Evolutionary conservation across 495 filamentous ascomycete genomes (phyloP).

Genomic region (Glarea lozoyensis): DNA sequence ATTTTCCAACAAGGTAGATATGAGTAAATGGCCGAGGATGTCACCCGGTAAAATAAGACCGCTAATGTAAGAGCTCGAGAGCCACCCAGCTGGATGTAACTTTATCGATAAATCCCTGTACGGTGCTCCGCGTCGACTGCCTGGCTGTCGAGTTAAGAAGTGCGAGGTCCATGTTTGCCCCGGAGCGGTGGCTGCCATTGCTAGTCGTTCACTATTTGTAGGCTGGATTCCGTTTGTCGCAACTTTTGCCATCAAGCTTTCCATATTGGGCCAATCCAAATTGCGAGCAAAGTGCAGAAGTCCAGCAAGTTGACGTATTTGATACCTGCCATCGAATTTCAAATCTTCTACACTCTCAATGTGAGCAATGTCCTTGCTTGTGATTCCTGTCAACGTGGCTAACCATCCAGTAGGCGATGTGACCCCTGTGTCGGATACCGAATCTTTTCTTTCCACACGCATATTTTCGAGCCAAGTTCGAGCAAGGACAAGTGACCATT

Average conservation of each 20-base stretch:
- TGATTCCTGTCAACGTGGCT: slow-evolving; percentile 40
- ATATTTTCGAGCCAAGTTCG: slow-evolving; percentile 73
- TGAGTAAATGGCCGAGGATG: slow-evolving; percentile 62
- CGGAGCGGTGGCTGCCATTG: slow-evolving; percentile 14
- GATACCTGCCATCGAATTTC: slow-evolving; percentile 32
- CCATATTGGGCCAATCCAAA: slow-evolving; percentile 42
- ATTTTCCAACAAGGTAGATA: slow-evolving; percentile 71
- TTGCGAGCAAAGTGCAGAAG: slow-evolving; percentile 48
- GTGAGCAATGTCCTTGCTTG: slow-evolving; percentile 3
- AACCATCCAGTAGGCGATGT: slow-evolving; percentile 38
- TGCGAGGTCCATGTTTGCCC: slow-evolving; percentile 20
- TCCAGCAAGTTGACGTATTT: slow-evolving; percentile 42
- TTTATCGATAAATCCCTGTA: slow-evolving; percentile 33
- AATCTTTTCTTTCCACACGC: slow-evolving; percentile 30
- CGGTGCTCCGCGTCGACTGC: slow-evolving; percentile 12
- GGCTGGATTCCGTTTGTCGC: slow-evolving; percentile 11
- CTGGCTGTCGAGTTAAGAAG: slow-evolving; percentile 17
- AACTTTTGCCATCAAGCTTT: slow-evolving; percentile 9
- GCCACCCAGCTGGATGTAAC: slow-evolving; percentile 58
- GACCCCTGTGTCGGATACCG: slow-evolving; percentile 14
- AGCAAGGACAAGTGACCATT: slow-evolving; percentile 73
- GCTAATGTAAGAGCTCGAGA: slow-evolving; percentile 69
- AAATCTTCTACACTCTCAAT: slow-evolving; percentile 6
- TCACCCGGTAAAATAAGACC: slow-evolving; percentile 75
- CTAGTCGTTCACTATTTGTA: slow-evolving; percentile 7